These are phyloP conservation scores for Lantana camara DNA, from an alignment of 257 asterid species.

Conservation along the genomic window DNA sequence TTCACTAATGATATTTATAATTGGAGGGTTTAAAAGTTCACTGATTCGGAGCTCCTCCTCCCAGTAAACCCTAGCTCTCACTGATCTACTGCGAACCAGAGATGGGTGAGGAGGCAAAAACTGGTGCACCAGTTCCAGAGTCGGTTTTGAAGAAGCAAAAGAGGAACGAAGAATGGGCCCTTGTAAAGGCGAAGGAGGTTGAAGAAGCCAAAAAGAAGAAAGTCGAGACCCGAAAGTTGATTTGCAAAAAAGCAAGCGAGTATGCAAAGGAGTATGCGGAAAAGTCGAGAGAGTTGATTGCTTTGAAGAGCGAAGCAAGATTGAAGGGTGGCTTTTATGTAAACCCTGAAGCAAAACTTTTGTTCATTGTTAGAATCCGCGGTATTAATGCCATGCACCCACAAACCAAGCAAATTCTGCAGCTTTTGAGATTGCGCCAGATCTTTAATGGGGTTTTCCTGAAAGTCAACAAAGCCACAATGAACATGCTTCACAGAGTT, in stretches of 20 bases:
- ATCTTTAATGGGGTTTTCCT: conserved; percentile 63
- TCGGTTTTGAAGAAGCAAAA: conserved; percentile 60
- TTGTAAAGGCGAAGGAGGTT: conserved; percentile 37
- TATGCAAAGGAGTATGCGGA: conserved; percentile 48
- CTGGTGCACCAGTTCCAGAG: conserved; percentile 45
- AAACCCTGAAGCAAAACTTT: conserved; percentile 54
- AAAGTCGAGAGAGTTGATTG: conserved; percentile 52
- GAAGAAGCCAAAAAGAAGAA: conserved; percentile 47
- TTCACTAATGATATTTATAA: no score
- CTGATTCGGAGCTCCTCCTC: no score
- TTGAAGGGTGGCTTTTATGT: no score
- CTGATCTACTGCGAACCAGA: conserved; percentile 10
- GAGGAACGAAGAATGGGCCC: no score
- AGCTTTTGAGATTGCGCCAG: conserved; percentile 57
- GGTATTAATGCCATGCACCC: conserved; percentile 67
- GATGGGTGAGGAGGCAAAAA: conserved; percentile 45
- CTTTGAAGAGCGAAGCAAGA: conserved; percentile 61
- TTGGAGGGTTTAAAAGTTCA: no score
- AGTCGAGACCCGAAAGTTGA: conserved; percentile 43
- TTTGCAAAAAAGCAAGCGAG: conserved; percentile 46
- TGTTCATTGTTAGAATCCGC: conserved; percentile 58
- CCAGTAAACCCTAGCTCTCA: not conserved
- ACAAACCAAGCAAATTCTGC: conserved; percentile 51
- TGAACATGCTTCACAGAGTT: no score
- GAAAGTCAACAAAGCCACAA: no score